Evolutionary conservation across 1,139 yeast species (phyloP), one percentile per base, ranked within the genome.

Genomic region (Kazachstania sp.): DNA sequence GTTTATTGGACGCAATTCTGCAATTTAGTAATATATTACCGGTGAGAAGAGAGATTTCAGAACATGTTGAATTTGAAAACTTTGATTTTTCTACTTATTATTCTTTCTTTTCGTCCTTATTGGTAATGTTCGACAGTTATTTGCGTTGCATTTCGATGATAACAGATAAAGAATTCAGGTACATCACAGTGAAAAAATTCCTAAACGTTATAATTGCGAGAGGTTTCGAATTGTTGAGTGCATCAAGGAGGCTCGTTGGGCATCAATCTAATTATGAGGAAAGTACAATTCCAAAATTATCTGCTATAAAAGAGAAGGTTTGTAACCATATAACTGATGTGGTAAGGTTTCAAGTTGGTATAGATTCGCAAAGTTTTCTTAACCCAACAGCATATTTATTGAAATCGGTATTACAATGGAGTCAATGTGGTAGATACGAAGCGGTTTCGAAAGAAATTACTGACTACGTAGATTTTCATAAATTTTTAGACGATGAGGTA

Each of bases 21-120:
- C 26, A 70, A 28, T 87, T 90, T 60, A 95, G 90, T 64, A 94
- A 95, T 2, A 75, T 81, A 45, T 85, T 95, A 0, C 83, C 85
- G 0, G 69, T 87, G 58, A 76, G 74, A 54, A 73, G 97, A 52
- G 95, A 87, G 59, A 78, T 79, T n/a, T 73, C 76, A 13, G 81
- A 79, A 49, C 98, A 92, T 63, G 87, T 92, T 12, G 97, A 90
- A 60, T 92, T 85, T 61, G 98, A 92, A 60, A 82, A 82, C 41
- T 87, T 86, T 19, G 88, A 85, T 46, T 90, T 92, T 72, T 81
- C 92, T 0, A 78, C 86, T 0, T 86, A 88, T 31, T 79, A 83
- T 52, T 86, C 80, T 61, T 82, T 81, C 9, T 74, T 83, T 5
- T 78, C 82, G 20, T 82, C 82, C 47, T 76, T 82, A 57, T 75